Conservation (phyloP, 257 asterid genomes). For the Galeopsis tetrahit region DNA sequence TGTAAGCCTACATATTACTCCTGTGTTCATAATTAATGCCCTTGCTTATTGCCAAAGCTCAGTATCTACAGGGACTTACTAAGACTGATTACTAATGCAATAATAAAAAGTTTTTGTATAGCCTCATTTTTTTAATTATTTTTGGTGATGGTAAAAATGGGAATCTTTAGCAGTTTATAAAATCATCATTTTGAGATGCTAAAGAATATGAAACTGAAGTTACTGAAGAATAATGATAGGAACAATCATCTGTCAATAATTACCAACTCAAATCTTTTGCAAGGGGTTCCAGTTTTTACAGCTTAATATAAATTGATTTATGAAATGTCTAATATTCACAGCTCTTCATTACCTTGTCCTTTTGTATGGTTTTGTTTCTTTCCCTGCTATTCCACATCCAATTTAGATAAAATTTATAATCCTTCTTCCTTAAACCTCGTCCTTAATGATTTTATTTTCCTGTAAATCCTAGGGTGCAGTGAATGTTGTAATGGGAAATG, state of each 20-base stretch:
- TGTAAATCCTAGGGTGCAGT: constrained; percentile 67
- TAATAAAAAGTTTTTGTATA: neutral
- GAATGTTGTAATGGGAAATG: constrained; percentile 94
- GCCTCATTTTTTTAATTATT: neutral
- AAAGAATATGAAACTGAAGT: constrained; percentile 12
- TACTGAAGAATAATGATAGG: constrained; percentile 23
- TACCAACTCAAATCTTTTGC: constrained; percentile 14
- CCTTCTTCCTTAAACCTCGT: constrained; percentile 21
- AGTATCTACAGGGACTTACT: constrained; percentile 17
- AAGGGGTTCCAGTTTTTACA: constrained; percentile 5
- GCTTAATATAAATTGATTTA: constrained; percentile 23
- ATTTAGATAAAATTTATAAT: constrained; percentile 11
- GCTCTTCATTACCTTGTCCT: constrained; percentile 17
- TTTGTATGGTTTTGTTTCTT: neutral
- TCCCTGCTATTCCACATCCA: constrained; percentile 15
- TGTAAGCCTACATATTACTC: neutral
- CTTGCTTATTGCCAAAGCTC: constrained; percentile 12
- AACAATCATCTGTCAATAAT: constrained; percentile 4
- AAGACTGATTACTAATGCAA: constrained; percentile 23
- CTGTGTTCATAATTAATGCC: constrained; percentile 9
- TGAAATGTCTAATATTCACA: constrained; percentile 24
- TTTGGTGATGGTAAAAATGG: neutral
- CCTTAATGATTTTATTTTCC: constrained; percentile 23
- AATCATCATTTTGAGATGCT: constrained; percentile 29
- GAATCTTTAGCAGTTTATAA: neutral